Conservation (phyloP, 192 early-diverging fungal species). For the Oehlia diaphana region DNA sequence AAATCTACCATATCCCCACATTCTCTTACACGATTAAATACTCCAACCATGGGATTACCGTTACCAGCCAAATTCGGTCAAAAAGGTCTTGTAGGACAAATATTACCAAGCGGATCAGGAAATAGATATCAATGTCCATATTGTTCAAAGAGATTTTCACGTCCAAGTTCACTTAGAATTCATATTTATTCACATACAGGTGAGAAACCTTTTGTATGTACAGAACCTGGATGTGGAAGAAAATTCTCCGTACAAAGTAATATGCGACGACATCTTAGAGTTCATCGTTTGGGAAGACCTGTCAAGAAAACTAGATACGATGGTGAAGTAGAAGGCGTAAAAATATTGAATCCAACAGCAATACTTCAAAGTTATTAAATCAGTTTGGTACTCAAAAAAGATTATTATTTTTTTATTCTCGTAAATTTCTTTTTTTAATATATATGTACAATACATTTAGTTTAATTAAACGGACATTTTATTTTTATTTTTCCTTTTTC, state of each 20-base stretch:
- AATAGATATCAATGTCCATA: slow-evolving; percentile 59
- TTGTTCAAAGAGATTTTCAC: slow-evolving; percentile 66
- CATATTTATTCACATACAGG: slow-evolving; percentile 78
- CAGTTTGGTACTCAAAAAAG: neutral
- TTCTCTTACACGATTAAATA: neutral
- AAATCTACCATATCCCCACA: neutral
- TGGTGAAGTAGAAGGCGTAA: slow-evolving; percentile 25
- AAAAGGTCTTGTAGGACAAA: slow-evolving; percentile 28
- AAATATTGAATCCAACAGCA: slow-evolving; percentile 3
- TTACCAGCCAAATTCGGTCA: slow-evolving; percentile 16
- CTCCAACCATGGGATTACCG: neutral
- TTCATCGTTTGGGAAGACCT: slow-evolving; percentile 47
- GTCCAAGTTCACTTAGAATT: slow-evolving; percentile 69
- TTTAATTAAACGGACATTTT: no score
- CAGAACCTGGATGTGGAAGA: slow-evolving; percentile 61
- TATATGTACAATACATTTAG: no score
- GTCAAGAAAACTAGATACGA: slow-evolving; percentile 24
- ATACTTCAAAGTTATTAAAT: neutral
- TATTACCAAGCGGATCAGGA: slow-evolving; percentile 1
- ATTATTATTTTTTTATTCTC: neutral
- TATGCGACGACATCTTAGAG: slow-evolving; percentile 66
- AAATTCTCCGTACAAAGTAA: slow-evolving; percentile 76
- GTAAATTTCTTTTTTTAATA: neutral
- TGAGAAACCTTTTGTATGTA: slow-evolving; percentile 71
- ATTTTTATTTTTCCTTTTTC: no score